These are phyloP conservation scores for Magnaporthiopsis rhizophila DNA, from an alignment of 2,329 filamentous ascomycete species.

Conservation along the genomic window DNA sequence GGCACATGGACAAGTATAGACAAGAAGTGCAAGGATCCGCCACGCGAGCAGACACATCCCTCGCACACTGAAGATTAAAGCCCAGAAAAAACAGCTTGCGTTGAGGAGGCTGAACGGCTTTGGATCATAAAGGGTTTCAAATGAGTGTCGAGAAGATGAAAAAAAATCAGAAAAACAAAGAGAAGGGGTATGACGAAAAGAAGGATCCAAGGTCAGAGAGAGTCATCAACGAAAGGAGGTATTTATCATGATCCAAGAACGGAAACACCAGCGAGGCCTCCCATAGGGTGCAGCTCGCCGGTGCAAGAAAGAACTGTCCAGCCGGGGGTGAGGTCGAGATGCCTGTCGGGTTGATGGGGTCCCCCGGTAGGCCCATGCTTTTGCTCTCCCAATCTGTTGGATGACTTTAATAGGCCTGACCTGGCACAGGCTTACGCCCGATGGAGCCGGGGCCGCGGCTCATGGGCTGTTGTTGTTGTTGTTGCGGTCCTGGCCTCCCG, in stretches of 20 bases:
- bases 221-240: conserved; percentile 1
- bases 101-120: not conserved
- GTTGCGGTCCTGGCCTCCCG: conserved; percentile 24
- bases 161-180: not conserved
- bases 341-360: not conserved
- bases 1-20: not conserved
- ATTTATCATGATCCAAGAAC: conserved; percentile 2
- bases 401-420: conserved; percentile 37
- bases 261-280: not conserved
- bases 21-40: not conserved
- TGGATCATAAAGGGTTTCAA: not conserved
- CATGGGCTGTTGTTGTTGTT: not conserved
- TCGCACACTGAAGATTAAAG: too few relatives aligned
- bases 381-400: not conserved
- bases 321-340: not conserved
- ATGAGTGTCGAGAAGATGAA: not conserved
- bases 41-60: not conserved
- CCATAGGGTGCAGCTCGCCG: not conserved
- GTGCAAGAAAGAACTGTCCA: not conserved
- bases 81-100: too few relatives aligned
- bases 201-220: not conserved
- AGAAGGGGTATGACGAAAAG: not conserved
- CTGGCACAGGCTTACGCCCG: conserved; percentile 48
- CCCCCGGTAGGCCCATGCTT: not conserved
- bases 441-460: conserved; percentile 27